A percentile compares a stretch with the other conserved stretches of the same genome.
phyloP scores from a whole-genome alignment of 2,329 filamentous ascomycete species.

The Fusarium mangiferae region DNA sequence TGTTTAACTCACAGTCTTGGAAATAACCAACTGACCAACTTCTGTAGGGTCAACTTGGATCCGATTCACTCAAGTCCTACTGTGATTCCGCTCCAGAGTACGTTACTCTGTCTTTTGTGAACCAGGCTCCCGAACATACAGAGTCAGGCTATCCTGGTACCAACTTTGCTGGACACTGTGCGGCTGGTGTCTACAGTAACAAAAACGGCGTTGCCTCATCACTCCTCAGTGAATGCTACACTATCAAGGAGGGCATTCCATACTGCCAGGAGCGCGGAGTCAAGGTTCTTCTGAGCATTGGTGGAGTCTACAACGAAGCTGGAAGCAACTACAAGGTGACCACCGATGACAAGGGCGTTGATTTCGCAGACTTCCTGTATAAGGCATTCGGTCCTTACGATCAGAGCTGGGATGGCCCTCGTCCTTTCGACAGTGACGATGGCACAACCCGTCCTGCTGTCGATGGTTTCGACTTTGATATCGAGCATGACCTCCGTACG shows the following conservation, averaged over 20 bases:
- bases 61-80: conserved; percentile 48
- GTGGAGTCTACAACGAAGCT: conserved; percentile 45
- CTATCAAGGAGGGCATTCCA: conserved; percentile 53
- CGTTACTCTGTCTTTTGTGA: conserved; percentile 53
- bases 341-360: conserved; percentile 44
- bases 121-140: conserved; percentile 51
- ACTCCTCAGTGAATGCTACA: conserved; percentile 50
- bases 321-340: conserved; percentile 50
- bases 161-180: conserved; percentile 55
- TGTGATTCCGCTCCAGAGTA: conserved; percentile 53
- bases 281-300: conserved; percentile 57
- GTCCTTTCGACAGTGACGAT: conserved; percentile 51
- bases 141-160: conserved; percentile 50
- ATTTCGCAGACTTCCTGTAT: conserved; percentile 54
- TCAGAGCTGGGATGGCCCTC: conserved; percentile 47
- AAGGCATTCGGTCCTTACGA: conserved; percentile 52
- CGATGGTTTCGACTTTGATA: conserved; percentile 58
- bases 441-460: conserved; percentile 42
- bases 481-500: conserved; percentile 51
- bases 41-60: conserved; percentile 50
- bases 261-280: conserved; percentile 55
- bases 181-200: conserved; percentile 41
- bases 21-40: not conserved
- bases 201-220: conserved; percentile 41
- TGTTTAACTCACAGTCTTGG: not conserved